Evolutionary conservation across 768 basidiomycete species (phyloP), one percentile per base, ranked within the genome.

Genomic region (Saitozyma sp.): DNA sequence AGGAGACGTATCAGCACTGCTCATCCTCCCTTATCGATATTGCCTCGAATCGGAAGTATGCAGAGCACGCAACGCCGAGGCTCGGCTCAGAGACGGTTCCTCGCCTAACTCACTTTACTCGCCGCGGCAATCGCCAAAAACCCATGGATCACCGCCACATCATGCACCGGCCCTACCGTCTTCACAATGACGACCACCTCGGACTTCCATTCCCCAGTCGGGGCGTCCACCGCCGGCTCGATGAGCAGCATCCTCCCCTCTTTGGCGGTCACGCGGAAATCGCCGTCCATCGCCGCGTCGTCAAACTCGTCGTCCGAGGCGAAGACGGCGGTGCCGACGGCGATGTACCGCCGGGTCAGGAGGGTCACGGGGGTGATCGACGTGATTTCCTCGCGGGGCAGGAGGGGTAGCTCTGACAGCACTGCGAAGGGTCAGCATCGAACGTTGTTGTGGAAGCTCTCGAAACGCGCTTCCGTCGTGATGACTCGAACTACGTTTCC

Each of bases 61-160:
- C 45, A 46, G 45, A 29, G 29, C 29, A 29, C 29, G 2, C 29
- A 29, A 29, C 29, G 56, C 56, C 7, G 8, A 17, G 20, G 45
- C 19, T 45, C 11, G 19, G 6, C n/a, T n/a, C n/a, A n/a, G 29
- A 29, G 29, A 29, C 29, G 29, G 29, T 29, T 29, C 29, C 29
- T 29, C 29, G 29, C 8, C 2, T 19, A 37, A 69, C 74, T 52
- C 48, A 78, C 78, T 58, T 67, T 70, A 55, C 72, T 73, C 10
- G 68, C 74, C 3, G 75, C 63, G 8, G 74, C 76, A 9, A 77
- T 64, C 13, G 73, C 76, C 40, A 79, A 52, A 55, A 75, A 70
- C 11, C 71, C 73, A 61, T 74, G 70, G 6, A 79, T 72, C 4
- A 63, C 68, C 40, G 63, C 66, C 40, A 71, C 19, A 57, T 73